Base-by-base conservation (phyloP, 441 rosid genomes). In the Euphorbia celastroides region DNA sequence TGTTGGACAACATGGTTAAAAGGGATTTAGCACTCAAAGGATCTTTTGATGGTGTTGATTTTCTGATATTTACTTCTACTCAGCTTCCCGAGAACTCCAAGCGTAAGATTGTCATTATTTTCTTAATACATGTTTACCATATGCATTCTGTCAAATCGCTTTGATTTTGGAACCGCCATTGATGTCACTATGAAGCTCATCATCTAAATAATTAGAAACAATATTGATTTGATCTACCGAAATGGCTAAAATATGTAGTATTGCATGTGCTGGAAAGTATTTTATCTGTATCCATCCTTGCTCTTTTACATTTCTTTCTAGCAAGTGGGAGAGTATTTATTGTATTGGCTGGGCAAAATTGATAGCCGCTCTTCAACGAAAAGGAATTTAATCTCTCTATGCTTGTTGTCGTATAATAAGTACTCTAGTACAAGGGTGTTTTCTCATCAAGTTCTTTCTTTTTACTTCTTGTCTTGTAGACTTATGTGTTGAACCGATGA, bases 21-120 rank as follows among this genome's bases (percentile, higher is more conserved):
- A 82, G 81, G 38, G 97, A 96, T 81, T 79, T 90, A 77, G 99
- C 96, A 66, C 81, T 96, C 64, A 89, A 83, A 78, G 99, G 88
- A 83, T 77, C 70, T 78, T 74, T 85, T 62, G 91, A 82, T 70
- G 86, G 79, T 46, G 83, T 88, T 68, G 98, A 95, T 71, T 86
- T 95, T 62, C 70, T 92, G 79, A 80, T 95, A 77, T 95, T 90
- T 68, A 80, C 98, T 62, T 95, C 99, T 68, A 86, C 80, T 68
- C 98, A 80, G 73, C 97, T 95, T 77, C 98, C 99, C 54, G 82
- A 78, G 69, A 78, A 74, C 65, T 90, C 88, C 64, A 96, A 90
- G 75, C 88, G 98, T 95, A 92, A 86, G 98, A 62, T 59, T 67
- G 25, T 30, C 65, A 41, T 61, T 23, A 56, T 44, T 28, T 70